phyloP scores from a whole-genome alignment of 2,329 filamentous ascomycete species.

The Cadophora sp. region DNA sequence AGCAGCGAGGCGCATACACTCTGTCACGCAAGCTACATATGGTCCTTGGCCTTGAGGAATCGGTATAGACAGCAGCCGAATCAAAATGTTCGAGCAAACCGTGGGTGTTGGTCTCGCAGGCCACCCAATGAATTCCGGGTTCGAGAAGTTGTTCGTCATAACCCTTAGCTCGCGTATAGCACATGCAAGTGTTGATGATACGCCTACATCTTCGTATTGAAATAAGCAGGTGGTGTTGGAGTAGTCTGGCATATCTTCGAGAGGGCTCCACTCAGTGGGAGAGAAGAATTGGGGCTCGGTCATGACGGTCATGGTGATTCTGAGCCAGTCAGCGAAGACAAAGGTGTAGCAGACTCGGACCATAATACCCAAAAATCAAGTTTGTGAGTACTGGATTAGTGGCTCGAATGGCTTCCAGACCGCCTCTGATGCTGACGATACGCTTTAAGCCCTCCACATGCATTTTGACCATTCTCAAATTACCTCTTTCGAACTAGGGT shows the following conservation, averaged over 20 bases:
- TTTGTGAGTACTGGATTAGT: constrained; percentile 21
- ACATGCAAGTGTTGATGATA: constrained; percentile 3
- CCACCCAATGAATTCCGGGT: constrained; percentile 14
- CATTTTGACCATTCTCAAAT: constrained; percentile 23
- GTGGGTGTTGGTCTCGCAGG: constrained; percentile 8
- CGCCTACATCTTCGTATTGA: constrained; percentile 4
- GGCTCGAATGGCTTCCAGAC: constrained; percentile 19
- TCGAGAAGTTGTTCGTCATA: constrained; percentile 12
- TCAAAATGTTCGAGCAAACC: constrained; percentile 16
- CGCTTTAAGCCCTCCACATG: constrained; percentile 21
- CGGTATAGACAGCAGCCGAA: constrained; percentile 13
- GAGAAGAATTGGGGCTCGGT: constrained; percentile 16
- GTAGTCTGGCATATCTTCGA: constrained; percentile 6
- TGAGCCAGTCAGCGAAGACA: neutral
- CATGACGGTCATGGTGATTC: constrained; percentile 21
- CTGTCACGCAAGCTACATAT: constrained; percentile 11
- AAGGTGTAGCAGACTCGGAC: neutral
- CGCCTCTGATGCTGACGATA: constrained; percentile 23
- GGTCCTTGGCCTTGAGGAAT: constrained; percentile 17
- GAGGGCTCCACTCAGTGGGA: neutral
- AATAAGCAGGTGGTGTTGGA: neutral
- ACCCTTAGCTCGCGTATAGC: constrained; percentile 1
- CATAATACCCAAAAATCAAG: constrained; percentile 21
- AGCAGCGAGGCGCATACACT: constrained; percentile 14
- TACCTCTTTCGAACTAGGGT: constrained; percentile 21